Percentiles rank a stretch among this genome's conserved stretches.
These are phyloP conservation scores for Fomitopsis betulina DNA, from an alignment of 1,284 basidiomycete genomes.

Conservation along the genomic window DNA sequence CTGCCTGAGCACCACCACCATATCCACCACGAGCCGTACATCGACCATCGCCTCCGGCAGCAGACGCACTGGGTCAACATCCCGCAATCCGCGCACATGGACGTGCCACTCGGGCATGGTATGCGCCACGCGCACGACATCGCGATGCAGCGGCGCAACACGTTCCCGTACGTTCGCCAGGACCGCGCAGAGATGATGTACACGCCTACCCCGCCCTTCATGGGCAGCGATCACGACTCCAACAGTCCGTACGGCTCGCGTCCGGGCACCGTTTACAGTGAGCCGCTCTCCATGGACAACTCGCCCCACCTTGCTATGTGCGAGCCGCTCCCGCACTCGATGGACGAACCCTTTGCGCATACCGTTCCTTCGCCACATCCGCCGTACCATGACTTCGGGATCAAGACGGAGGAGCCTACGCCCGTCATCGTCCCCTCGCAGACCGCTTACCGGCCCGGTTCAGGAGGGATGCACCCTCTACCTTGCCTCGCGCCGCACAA, in stretches of 20 bases:
- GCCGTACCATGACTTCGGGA: constrained; percentile 41
- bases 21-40: constrained; percentile 35
- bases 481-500: constrained; percentile 50
- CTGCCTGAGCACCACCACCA: constrained; percentile 7
- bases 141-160: constrained; percentile 55
- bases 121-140: constrained; percentile 38
- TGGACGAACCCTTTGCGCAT: constrained; percentile 30
- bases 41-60: constrained; percentile 28
- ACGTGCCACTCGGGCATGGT: constrained; percentile 30
- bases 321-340: constrained; percentile 29
- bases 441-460: constrained; percentile 34
- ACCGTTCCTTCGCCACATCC: constrained; percentile 39
- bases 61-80: constrained; percentile 29
- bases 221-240: constrained; percentile 30
- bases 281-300: constrained; percentile 35
- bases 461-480: constrained; percentile 32
- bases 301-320: constrained; percentile 39
- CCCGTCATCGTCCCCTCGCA: constrained; percentile 61
- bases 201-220: constrained; percentile 27
- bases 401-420: constrained; percentile 59
- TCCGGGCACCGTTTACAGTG: constrained; percentile 35
- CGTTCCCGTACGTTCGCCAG: constrained; percentile 68
- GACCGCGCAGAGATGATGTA: constrained; percentile 47
- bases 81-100: constrained; percentile 25
- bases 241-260: constrained; percentile 30